Evolutionary conservation across 1,284 basidiomycete species (phyloP), one percentile per base, ranked within the genome.

Genomic region (Anthracocystis panici-leucophaei): DNA sequence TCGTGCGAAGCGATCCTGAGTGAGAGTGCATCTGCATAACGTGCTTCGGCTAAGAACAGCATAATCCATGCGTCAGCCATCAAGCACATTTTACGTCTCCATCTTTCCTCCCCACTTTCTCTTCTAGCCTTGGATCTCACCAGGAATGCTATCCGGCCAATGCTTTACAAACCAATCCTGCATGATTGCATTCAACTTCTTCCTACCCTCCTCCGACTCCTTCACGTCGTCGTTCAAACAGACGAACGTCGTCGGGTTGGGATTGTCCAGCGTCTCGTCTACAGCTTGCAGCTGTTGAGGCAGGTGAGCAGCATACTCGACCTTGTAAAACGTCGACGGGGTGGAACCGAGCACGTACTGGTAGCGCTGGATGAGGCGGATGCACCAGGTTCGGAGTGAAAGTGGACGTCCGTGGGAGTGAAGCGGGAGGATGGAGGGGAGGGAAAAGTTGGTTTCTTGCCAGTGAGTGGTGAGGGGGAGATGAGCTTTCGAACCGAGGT

Each of bases 151-250:
- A 5, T 5, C 25, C 2, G 41, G 18, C 74, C 74, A 77, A 33
- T 67, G 74, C 1, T 16, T 3, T 5, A 51, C 25, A 49, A 77
- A 77, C 69, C 74, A 77, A 27, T 45, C 25, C 27, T 59, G 54
- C 64, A 77, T 63, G 40, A 77, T 77, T 5, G 9, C 16, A 55
- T 77, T 73, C 62, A 77, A 29, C 51, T 42, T 62, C 18, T 25
- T 5, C 10, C 65, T 73, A 4, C 60, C 67, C 44, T 62, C 33
- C 18, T 21, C 27, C 3, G 44, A 41, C 54, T 77, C 75, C 33
- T 70, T 75, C 27, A 77, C 65, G 27, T 79, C 77, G 52, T 79
- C 77, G 49, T 79, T 79, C 25, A 79, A 56, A 49, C 70, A 73
- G 14, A 79, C 57, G 31, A 48, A 77, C 2, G 75, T 74, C 10